A percentile compares a stretch with the other conserved stretches of the same genome.
phyloP scores from a whole-genome alignment of 78 protist genomes.

The Anaeramoeba flamelloides region DNA sequence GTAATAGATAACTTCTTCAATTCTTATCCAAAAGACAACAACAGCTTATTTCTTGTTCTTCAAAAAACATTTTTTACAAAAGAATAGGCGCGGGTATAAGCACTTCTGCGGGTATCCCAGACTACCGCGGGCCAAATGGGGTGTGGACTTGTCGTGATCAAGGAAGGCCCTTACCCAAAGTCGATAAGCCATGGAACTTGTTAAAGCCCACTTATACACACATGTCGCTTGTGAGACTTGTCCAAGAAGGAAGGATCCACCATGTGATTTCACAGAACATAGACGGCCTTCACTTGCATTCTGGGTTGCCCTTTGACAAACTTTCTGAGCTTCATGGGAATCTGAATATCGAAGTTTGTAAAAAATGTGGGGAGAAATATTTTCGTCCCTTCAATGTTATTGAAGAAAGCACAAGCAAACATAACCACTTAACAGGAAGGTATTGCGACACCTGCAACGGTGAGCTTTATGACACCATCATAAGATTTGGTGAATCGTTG shows the following conservation, averaged over 20 bases:
- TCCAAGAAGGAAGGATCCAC: not conserved
- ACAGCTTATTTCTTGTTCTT: too few relatives aligned
- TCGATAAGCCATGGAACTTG: not conserved
- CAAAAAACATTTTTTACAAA: too few relatives aligned
- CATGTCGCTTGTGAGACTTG: not conserved
- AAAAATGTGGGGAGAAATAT: not conserved
- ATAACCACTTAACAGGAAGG: constrained; percentile 17
- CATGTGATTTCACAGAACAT: constrained; percentile 13
- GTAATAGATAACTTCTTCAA: too few relatives aligned
- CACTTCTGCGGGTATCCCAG: constrained; percentile 24
- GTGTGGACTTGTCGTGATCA: constrained; percentile 15
- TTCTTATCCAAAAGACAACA: too few relatives aligned
- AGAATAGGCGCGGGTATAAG: constrained; percentile 23
- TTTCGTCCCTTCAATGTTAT: constrained; percentile 4
- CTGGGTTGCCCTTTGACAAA: constrained; percentile 1
- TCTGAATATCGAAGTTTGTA: constrained; percentile 11
- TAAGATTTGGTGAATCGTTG: constrained; percentile 14
- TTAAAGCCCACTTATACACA: constrained; percentile 8
- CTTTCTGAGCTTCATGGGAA: constrained; percentile 29
- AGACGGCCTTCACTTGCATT: constrained; percentile 23
- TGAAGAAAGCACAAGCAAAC: not conserved
- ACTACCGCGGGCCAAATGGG: constrained; percentile 30
- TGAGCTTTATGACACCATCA: constrained; percentile 10
- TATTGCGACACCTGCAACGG: constrained; percentile 5
- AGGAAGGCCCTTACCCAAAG: constrained; percentile 3